These are phyloP conservation scores for Tremella yokohamensis DNA, from an alignment of 768 basidiomycete species.

Conservation along the genomic window DNA sequence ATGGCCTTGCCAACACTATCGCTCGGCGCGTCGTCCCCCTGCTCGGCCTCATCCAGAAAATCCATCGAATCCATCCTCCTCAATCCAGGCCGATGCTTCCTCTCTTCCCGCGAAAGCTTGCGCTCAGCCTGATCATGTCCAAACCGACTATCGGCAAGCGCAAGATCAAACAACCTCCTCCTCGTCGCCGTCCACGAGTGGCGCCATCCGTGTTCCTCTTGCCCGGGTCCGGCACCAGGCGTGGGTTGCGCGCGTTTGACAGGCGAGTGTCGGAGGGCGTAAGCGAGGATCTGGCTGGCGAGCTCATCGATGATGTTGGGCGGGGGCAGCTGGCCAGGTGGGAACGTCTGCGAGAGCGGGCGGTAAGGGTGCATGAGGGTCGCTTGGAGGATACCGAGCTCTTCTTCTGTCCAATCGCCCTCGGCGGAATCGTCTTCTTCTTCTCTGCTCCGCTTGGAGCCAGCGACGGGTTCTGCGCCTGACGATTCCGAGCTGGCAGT, in stretches of 20 bases:
- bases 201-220: constrained; percentile 21
- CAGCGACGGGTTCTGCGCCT: not conserved
- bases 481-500: not conserved
- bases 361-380: constrained; percentile 43
- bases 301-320: constrained; percentile 44
- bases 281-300: constrained; percentile 45
- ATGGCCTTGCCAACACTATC: constrained; percentile 26
- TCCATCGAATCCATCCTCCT: constrained; percentile 40
- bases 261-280: constrained; percentile 18
- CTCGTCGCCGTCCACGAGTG: constrained; percentile 43
- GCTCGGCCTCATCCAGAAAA: constrained; percentile 33
- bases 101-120: constrained; percentile 26
- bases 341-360: constrained; percentile 41
- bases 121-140: constrained; percentile 23
- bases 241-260: not conserved
- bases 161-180: constrained; percentile 39
- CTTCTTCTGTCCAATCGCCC: constrained; percentile 36
- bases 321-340: constrained; percentile 46
- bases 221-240: not conserved
- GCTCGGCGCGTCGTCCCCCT: constrained; percentile 7
- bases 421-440: constrained; percentile 15
- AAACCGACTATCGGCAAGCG: constrained; percentile 37
- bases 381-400: constrained; percentile 23
- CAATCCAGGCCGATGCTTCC: constrained; percentile 30
- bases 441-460: constrained; percentile 27